Evolutionary conservation across 495 filamentous ascomycete genomes (phyloP).

Genomic region (Penicillium coprophilum): DNA sequence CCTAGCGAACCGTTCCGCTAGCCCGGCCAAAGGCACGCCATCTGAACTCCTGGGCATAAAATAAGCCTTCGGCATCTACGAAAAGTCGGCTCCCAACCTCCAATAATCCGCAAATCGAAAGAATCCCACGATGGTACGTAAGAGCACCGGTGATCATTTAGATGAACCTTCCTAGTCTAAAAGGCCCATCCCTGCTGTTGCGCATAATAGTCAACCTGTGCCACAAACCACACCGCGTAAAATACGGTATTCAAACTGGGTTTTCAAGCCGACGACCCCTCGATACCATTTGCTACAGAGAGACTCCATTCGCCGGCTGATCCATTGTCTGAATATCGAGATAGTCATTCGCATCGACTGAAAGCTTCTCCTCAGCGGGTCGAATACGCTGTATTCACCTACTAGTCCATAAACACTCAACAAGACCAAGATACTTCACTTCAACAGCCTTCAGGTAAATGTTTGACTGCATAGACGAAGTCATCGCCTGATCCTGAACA

Average conservation of each 20-base stretch:
- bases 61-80: constrained; percentile 44
- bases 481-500: no score
- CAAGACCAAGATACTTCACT: no score
- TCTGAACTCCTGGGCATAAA: constrained; percentile 47
- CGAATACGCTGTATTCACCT: constrained; percentile 39
- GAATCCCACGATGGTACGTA: constrained; percentile 47
- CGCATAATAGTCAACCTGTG: constrained; percentile 59
- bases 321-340: constrained; percentile 61
- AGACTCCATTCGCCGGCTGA: constrained; percentile 56
- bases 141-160: constrained; percentile 60
- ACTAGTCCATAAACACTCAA: no score
- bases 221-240: constrained; percentile 60
- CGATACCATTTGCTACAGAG: constrained; percentile 43
- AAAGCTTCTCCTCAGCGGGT: constrained; percentile 37
- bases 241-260: constrained; percentile 47
- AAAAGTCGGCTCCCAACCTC: neutral
- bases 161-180: constrained; percentile 61
- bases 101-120: neutral
- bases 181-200: constrained; percentile 60
- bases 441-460: no score
- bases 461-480: no score
- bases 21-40: constrained; percentile 12
- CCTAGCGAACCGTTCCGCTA: neutral
- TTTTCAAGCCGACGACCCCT: constrained; percentile 47
- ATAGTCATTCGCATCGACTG: constrained; percentile 36